Conservation (phyloP, 371 early-diverging fungal species). For the Rhizopus arrhizus region DNA sequence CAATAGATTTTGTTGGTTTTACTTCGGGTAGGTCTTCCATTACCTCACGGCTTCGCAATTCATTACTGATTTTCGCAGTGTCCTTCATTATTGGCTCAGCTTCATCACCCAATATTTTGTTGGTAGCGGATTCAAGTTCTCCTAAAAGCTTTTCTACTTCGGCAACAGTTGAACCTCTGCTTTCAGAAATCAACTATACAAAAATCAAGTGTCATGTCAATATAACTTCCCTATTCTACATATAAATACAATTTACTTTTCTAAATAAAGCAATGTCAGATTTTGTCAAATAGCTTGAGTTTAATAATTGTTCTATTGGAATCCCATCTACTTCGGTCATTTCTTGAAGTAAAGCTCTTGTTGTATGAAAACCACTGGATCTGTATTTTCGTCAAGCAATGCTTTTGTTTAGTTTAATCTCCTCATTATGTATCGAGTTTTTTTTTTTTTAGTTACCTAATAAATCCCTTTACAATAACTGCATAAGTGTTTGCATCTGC, state of each 20-base stretch:
- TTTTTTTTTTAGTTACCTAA: conserved; percentile 50
- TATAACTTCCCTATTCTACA: neutral
- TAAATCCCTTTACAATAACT: conserved; percentile 70
- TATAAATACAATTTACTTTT: conserved; percentile 26
- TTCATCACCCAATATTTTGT: conserved; percentile 28
- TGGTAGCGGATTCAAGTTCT: conserved; percentile 35
- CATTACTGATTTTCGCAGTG: conserved; percentile 1
- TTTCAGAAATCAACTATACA: conserved; percentile 34
- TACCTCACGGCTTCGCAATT: neutral
- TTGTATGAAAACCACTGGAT: conserved; percentile 56
- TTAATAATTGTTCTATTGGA: conserved; percentile 44
- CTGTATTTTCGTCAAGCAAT: conserved; percentile 25
- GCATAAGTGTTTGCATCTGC: conserved; percentile 77
- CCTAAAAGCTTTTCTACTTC: conserved; percentile 34
- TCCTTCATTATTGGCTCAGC: conserved; percentile 24
- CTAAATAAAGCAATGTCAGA: conserved; percentile 50
- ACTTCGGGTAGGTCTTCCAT: conserved; percentile 39
- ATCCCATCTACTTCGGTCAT: conserved; percentile 56
- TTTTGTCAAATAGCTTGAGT: conserved; percentile 46
- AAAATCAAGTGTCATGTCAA: neutral
- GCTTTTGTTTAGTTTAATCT: too few species aligned
- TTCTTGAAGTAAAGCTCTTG: conserved; percentile 65
- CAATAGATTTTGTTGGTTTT: conserved; percentile 59
- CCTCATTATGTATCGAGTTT: too few species aligned
- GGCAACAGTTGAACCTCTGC: conserved; percentile 20